Conservation (phyloP, 2,329 filamentous ascomycete species). For the Venturiaceae sp. region DNA sequence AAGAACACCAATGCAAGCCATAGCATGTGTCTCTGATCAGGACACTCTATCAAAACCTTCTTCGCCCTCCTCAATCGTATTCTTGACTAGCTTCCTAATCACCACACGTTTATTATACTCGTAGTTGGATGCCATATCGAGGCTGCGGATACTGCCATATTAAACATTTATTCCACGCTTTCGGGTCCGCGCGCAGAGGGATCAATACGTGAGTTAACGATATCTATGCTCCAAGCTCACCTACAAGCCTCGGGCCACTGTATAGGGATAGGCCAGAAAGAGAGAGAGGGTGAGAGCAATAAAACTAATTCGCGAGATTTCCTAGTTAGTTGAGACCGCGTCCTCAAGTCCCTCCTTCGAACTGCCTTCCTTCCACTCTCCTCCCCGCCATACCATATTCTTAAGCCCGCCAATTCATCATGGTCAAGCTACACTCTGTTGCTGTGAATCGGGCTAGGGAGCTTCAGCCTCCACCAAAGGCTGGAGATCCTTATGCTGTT, state of each 20-base stretch:
- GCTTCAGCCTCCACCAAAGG: conserved; percentile 54
- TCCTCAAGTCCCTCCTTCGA: not conserved
- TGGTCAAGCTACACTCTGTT: conserved; percentile 2
- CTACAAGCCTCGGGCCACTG: not conserved
- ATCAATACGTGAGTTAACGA: not conserved
- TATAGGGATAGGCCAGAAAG: not conserved
- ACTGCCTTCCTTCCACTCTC: not conserved
- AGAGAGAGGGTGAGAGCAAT: no score
- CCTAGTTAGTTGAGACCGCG: not conserved
- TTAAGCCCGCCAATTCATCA: not conserved
- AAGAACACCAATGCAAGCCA: no score
- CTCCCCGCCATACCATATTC: not conserved
- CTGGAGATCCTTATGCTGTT: conserved; percentile 69
- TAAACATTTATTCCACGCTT: not conserved
- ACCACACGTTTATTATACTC: not conserved
- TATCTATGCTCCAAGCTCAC: not conserved
- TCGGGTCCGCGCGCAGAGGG: not conserved
- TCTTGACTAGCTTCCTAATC: not conserved
- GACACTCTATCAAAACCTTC: not conserved
- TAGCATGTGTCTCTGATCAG: not conserved
- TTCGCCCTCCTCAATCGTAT: not conserved
- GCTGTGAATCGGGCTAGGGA: conserved; percentile 24
- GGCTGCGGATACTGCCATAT: not conserved
- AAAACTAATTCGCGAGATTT: not conserved
- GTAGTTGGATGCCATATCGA: not conserved